phyloP scores from a whole-genome alignment of 2,329 filamentous ascomycete species.

The Fusarium phyllophilum region DNA sequence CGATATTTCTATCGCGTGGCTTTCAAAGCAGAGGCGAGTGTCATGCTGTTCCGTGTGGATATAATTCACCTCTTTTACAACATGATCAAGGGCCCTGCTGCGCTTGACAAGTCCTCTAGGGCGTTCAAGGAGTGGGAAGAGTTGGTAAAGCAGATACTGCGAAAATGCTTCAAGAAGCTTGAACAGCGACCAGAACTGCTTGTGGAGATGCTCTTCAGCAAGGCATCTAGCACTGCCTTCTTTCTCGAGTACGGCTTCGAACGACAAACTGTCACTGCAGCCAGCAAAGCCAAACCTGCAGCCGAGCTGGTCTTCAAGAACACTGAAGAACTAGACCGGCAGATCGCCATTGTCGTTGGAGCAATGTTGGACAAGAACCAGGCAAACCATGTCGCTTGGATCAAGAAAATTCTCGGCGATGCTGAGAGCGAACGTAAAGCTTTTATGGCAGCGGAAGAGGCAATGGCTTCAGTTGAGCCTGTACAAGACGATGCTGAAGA shows the following conservation, averaged over 20 bases:
- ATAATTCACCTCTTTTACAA: constrained; percentile 88
- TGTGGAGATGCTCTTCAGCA: constrained; percentile 94
- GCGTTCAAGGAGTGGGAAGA: constrained; percentile 92
- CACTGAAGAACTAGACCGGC: constrained; percentile 72
- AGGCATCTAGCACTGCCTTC: constrained; percentile 82
- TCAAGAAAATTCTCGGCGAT: constrained; percentile 75
- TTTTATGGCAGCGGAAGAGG: constrained; percentile 79
- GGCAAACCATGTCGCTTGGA: constrained; percentile 80
- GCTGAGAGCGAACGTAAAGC: constrained; percentile 78
- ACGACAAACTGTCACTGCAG: constrained; percentile 76
- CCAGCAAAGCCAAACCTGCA: constrained; percentile 72
- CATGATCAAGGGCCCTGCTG: constrained; percentile 89
- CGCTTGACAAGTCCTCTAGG: constrained; percentile 72
- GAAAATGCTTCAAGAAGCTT: constrained; percentile 84
- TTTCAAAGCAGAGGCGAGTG: constrained; percentile 92
- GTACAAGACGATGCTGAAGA: constrained; percentile 48
- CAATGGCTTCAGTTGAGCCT: constrained; percentile 57
- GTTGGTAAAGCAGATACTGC: constrained; percentile 83
- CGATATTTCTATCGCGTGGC: constrained; percentile 93
- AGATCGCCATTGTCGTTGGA: constrained; percentile 83
- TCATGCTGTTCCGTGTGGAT: constrained; percentile 90
- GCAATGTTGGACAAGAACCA: constrained; percentile 84
- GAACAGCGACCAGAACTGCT: constrained; percentile 86
- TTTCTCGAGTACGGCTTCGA: constrained; percentile 94
- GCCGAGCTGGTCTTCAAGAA: constrained; percentile 86